Evolutionary conservation across 208 protist genomes (phyloP).

Genomic region (Trypanosoma melophagium): DNA sequence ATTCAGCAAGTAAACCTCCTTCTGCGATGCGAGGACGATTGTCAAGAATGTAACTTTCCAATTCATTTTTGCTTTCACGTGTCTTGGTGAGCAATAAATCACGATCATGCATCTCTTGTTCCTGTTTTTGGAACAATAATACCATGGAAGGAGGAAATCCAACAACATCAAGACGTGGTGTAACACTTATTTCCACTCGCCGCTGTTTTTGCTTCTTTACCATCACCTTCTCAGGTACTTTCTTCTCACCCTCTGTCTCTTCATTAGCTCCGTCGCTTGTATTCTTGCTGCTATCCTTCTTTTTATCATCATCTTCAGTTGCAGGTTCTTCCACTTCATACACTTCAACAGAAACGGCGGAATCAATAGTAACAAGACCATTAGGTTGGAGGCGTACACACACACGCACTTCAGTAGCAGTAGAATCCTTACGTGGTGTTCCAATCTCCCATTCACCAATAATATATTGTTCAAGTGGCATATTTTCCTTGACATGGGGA

Average conservation of each 20-base stretch:
- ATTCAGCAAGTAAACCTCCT: slow-evolving; percentile 69
- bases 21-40: slow-evolving; percentile 63
- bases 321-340: slow-evolving; percentile 73
- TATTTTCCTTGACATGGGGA: slow-evolving; percentile 37
- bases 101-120: slow-evolving; percentile 75
- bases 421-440: slow-evolving; percentile 32
- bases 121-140: slow-evolving; percentile 55
- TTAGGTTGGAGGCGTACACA: slow-evolving; percentile 62
- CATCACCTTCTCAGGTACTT: slow-evolving; percentile 36
- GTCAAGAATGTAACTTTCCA: slow-evolving; percentile 92
- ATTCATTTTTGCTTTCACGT: slow-evolving; percentile 87
- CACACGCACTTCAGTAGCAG: slow-evolving; percentile 37
- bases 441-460: slow-evolving; percentile 77
- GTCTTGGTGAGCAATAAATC: slow-evolving; percentile 68
- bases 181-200: slow-evolving; percentile 48
- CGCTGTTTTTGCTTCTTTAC: slow-evolving; percentile 50
- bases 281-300: slow-evolving; percentile 26
- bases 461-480: slow-evolving; percentile 48
- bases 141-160: slow-evolving; percentile 52
- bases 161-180: slow-evolving; percentile 50
- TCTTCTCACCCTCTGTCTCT: slow-evolving; percentile 30
- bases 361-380: slow-evolving; percentile 68
- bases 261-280: slow-evolving; percentile 27
- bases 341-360: slow-evolving; percentile 58
- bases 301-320: slow-evolving; percentile 29